Base-by-base conservation (phyloP, 805 yeast species). In the Nakazawaea populi region DNA sequence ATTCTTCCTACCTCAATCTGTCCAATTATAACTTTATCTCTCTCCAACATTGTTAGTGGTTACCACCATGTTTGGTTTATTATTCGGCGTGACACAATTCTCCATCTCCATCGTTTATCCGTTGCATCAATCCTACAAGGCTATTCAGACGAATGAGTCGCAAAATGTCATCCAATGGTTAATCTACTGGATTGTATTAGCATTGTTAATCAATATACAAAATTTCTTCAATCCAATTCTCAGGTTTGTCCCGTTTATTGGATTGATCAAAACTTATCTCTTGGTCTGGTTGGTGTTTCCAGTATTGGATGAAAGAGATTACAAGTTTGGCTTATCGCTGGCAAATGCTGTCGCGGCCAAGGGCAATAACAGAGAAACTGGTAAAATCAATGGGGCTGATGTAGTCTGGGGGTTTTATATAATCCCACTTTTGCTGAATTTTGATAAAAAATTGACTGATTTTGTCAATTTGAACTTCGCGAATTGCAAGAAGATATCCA, bases 171-270 rank as follows among this genome's bases (percentile, higher is more conserved):
- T 10, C 27, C 52, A 52, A 48, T 76, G 83, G 79, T 65, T 77
- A 36, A 67, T 73, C 52, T 83, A 86, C 65, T 89, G 96, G 96
- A 71, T 85, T 10, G 81, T 85, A 1, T 65, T 75, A 48, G 75
- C 83, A 4, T 55, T 70, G 6, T 62, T 73, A 42, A 57, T 70
- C 7, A 40, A 47, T 27, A 11, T 54, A 14, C 50, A 51, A 35
- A 47, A 37, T n/a, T 39, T 38, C 14, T 44, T 46, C 30, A 65
- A 74, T 14, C 69, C 76, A 30, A 53, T 83, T 29, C 58, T 71
- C 43, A 62, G 67, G 43, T 60, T 74, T 42, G 57, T 83, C 10
- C 89, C 91, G 2, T 74, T 85, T 39, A 78, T 73, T 59, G 62
- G 75, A 2, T 61, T 83, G 1, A 54, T 74, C 48, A 76, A 75